phyloP scores from a whole-genome alignment of 1,284 basidiomycete species.

The Golubevia sp. region DNA sequence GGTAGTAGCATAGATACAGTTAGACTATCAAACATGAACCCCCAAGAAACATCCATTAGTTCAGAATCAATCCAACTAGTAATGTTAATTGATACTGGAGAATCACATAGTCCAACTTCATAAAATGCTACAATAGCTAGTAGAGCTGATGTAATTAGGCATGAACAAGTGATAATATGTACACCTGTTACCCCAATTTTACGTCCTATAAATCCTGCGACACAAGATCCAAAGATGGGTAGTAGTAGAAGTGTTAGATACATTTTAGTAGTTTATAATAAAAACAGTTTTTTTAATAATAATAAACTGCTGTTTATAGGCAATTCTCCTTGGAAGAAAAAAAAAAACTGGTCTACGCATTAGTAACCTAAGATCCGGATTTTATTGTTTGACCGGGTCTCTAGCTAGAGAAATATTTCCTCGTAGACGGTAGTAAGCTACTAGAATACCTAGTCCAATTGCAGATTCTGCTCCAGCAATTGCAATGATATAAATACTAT shows the following conservation, averaged over 20 bases:
- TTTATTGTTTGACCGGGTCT: no score
- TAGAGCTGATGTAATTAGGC: slow-evolving; percentile 48
- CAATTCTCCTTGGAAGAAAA: background rate
- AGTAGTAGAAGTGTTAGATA: slow-evolving; percentile 60
- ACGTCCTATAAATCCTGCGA: slow-evolving; percentile 60
- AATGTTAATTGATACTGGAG: slow-evolving; percentile 58
- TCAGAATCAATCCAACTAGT: slow-evolving; percentile 60
- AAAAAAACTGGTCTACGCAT: background rate
- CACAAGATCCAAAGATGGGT: slow-evolving; percentile 56
- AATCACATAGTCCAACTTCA: slow-evolving; percentile 60
- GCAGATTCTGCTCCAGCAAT: slow-evolving; percentile 62
- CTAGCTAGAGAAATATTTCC: slow-evolving; percentile 47
- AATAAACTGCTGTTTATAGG: no score
- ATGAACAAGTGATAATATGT: slow-evolving; percentile 57
- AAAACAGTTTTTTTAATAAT: no score
- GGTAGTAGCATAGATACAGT: slow-evolving; percentile 60
- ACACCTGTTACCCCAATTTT: slow-evolving; percentile 60
- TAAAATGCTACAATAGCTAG: slow-evolving; percentile 61
- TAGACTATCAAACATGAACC: slow-evolving; percentile 59
- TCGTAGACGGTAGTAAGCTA: slow-evolving; percentile 56
- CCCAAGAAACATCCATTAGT: slow-evolving; percentile 55
- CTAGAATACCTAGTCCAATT: slow-evolving; percentile 62
- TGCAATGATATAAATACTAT: slow-evolving; percentile 61
- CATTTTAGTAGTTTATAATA: slow-evolving; percentile 42
- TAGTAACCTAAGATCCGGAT: background rate